Evolutionary conservation across 192 early-diverging fungal genomes (phyloP).

Genomic region (Entophlyctis helioformis): DNA sequence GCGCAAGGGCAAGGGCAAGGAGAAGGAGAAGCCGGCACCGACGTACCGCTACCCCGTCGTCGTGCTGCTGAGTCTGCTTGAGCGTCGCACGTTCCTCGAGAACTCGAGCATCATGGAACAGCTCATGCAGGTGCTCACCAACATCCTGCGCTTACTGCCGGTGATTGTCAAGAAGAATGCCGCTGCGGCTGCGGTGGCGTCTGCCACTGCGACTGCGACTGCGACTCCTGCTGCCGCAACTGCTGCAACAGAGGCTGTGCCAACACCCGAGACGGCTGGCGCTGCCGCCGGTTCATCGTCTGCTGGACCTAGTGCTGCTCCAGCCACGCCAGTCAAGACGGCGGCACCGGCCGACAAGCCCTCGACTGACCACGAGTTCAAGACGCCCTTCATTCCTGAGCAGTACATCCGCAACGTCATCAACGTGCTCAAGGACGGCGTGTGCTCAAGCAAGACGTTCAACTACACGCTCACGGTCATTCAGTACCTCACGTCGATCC

Average conservation of each 20-base stretch:
- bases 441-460: conserved; percentile 88
- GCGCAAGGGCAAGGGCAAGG: conserved; percentile 55
- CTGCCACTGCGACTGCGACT: conserved; percentile 4
- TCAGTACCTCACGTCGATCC: conserved; percentile 66
- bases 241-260: not conserved
- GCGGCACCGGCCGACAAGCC: no score
- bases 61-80: conserved; percentile 71
- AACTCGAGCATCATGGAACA: conserved; percentile 77
- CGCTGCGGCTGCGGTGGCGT: not conserved
- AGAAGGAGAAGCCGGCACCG: conserved; percentile 28
- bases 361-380: conserved; percentile 34
- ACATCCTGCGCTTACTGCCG: conserved; percentile 67
- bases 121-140: conserved; percentile 72
- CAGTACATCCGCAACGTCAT: conserved; percentile 74
- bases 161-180: conserved; percentile 16
- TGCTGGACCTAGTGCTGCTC: not conserved
- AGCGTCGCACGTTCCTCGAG: conserved; percentile 67
- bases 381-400: conserved; percentile 71
- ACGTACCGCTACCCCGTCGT: conserved; percentile 58
- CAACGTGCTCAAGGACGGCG: conserved; percentile 78
- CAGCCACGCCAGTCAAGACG: no score
- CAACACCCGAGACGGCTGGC: not conserved
- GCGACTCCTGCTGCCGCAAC: not conserved
- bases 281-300: not conserved
- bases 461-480: conserved; percentile 85